A percentile compares a stretch with the other conserved stretches of the same genome.
phyloP scores from a whole-genome alignment of 257 asterid species.

The Solanum raphanifolium region DNA sequence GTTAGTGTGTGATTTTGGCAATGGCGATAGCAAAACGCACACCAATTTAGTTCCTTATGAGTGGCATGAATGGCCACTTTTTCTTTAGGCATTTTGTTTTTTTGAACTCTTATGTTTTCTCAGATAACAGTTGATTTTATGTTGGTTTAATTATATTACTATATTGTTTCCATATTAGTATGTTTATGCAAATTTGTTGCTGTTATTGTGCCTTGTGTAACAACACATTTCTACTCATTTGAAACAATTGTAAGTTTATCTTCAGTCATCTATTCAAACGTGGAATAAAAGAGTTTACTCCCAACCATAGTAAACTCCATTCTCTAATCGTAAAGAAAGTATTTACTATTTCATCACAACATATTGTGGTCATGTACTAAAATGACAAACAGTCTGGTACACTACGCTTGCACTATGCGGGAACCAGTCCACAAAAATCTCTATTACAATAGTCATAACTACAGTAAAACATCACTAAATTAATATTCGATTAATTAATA shows the following conservation, averaged over 20 bases:
- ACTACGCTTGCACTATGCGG: not conserved
- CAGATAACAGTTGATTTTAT: too few species aligned
- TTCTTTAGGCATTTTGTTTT: too few species aligned
- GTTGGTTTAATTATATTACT: not conserved
- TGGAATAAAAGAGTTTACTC: not conserved
- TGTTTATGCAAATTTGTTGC: not conserved
- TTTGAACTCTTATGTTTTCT: too few species aligned
- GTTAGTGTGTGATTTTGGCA: too few species aligned
- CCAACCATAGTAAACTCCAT: not conserved
- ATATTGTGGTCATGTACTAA: not conserved
- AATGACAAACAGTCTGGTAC: rapidly evolving
- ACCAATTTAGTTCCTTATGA: too few species aligned
- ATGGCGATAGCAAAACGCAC: too few species aligned
- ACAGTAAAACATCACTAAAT: too few species aligned
- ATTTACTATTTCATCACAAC: not conserved
- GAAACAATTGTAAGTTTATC: not conserved
- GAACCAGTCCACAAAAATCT: rapidly evolving
- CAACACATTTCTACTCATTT: not conserved
- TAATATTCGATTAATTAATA: too few species aligned
- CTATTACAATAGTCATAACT: too few species aligned
- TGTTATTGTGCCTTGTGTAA: not conserved
- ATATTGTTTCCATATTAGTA: not conserved
- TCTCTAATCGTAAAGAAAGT: not conserved
- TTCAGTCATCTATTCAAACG: not conserved
- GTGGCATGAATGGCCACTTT: too few species aligned